Evolutionary conservation across 148 eudicot genomes (phyloP).

Genomic region (Rhododendron simsii): DNA sequence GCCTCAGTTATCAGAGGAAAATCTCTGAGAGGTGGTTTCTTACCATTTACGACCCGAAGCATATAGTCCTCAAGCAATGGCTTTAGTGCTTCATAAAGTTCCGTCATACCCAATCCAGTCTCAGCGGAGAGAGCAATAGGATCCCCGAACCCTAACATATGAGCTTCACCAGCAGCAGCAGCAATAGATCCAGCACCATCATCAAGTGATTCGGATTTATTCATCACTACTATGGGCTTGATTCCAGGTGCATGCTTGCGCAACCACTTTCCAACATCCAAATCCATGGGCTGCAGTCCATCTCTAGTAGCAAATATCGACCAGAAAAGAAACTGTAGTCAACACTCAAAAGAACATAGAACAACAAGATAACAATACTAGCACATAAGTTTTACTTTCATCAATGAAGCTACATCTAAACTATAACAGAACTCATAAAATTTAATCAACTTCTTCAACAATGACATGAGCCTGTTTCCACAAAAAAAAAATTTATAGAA

Average conservation of each 20-base stretch:
- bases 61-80: constrained; percentile 67
- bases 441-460: background rate
- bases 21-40: background rate
- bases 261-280: constrained; percentile 98
- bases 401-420: background rate
- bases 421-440: background rate
- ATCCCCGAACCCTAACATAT: constrained; percentile 87
- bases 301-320: constrained; percentile 44
- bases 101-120: constrained; percentile 89
- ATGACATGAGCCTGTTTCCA: background rate
- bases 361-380: background rate
- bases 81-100: constrained; percentile 57
- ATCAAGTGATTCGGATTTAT: constrained; percentile 91
- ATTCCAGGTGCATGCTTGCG: constrained; percentile 76
- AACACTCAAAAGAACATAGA: background rate
- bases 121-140: constrained; percentile 96
- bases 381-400: background rate
- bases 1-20: background rate
- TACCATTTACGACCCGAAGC: constrained; percentile 48
- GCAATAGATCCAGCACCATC: constrained; percentile 71
- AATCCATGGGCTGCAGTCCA: constrained; percentile 93
- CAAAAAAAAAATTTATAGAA: background rate
- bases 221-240: constrained; percentile 76
- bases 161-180: constrained; percentile 84
- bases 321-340: constrained; percentile 6